Evolutionary conservation across 768 basidiomycete genomes (phyloP), one percentile per base, ranked within the genome.

Genomic region (Suillus bovinus): DNA sequence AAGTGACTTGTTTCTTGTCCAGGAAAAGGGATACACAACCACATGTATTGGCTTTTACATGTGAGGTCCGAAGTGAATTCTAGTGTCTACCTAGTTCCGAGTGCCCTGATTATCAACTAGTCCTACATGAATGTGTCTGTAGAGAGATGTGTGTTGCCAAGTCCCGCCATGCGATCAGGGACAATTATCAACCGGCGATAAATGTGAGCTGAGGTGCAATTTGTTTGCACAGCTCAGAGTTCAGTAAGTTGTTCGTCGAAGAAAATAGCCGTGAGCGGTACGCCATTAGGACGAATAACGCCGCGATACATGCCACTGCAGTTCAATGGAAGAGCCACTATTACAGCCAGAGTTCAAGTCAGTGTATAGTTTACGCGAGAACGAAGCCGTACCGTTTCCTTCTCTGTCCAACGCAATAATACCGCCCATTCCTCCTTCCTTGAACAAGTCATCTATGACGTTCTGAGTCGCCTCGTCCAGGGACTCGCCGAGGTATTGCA

Each of bases 281-380:
- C 71, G 11, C 91, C 92, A 62, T 93, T 89, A 64, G 80, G 77
- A 49, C 81, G 77, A 38, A 93, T 85, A 17, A 92, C 79, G 7
- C 92, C 92, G 33, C 92, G 82, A 70, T 92, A 93, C 92, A 94
- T 94, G 9, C 92, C 90, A 22, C 81, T 77, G 67, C 86, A 90
- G 71, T 93, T 93, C 64, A 93, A 71, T 7, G 89, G 84, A 78
- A 90, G 83, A 1, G 89, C 78, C 49, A 93, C 91, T 91, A 64
- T 24, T 9, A 27, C n/a, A 38, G 24, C 38, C 41, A 39, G n/a
- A 33, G 52, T 44, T 42, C 33, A 34, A 42, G 50, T 11, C 4
- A 46, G 2, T 17, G 14, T 22, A 62, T 33, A 66, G 34, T 36
- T 52, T n/a, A 6, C 34, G 46, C 20, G 5, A 24, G 49, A 20